Base-by-base conservation (phyloP, 192 early-diverging fungal species). In the Backusella australiensis region DNA sequence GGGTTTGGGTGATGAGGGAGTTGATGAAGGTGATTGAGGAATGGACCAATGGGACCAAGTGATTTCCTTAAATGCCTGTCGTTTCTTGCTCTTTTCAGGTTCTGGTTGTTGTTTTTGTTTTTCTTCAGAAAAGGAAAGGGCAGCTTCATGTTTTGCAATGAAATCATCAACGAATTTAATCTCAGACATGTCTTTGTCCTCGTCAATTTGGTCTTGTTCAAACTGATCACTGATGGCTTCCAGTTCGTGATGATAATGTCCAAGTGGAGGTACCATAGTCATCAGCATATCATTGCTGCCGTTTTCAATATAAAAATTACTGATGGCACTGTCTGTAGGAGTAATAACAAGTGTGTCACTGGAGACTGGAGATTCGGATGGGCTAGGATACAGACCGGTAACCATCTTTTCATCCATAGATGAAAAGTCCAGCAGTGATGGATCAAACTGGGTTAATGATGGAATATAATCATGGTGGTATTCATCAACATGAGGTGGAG, bases 81-180 rank as follows among this genome's bases (percentile, higher is more conserved):
- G 8, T 49, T 71, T 36, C 34, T 68, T 34, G 17, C 15, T 34
- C 34, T 68, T 34, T 8, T 35, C 34, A 35, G 29, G 34, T n/a
- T 19, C 65, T 36, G 7, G 35, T 9, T 67, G 32, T 67, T 67
- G 32, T 35, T 67, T 11, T 68, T 34, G 29, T 68, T 68, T 15
- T n/a, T 34, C 34, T n/a, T 68, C 70, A 3, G 70, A 44, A 32
- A 71, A 71, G 42, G 41, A 32, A 26, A 75, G 32, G 19, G 41
- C 74, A 21, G 74, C 41, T 67, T 75, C 39, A 67, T 75, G 74
- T 19, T 75, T 35, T 34, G 74, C 74, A 67, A 75, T 75, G 46
- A 75, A 75, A 32, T 75, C 36, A 46, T 75, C 74, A 1, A 75
- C 65, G 19, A 71, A 71, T 49, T 71, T 26, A 39, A 71, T 71